A percentile compares a stretch with the other conserved stretches of the same genome.
These are phyloP conservation scores for Thielaviopsis cerberus DNA, from an alignment of 2,329 filamentous ascomycete species.

Conservation along the genomic window DNA sequence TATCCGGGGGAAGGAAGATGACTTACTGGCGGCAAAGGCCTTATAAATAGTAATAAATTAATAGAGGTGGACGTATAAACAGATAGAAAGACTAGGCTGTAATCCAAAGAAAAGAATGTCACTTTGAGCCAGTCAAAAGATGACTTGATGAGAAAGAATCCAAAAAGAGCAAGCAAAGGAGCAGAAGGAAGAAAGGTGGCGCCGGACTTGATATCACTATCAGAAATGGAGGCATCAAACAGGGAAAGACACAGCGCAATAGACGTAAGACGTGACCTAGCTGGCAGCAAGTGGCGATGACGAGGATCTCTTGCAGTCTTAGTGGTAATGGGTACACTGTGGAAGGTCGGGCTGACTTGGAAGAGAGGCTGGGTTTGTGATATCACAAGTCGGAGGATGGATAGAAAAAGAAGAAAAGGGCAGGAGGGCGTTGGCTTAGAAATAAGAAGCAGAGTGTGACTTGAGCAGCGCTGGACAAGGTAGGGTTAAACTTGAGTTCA, in stretches of 20 bases:
- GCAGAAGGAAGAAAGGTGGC: background rate
- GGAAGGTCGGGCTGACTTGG: background rate
- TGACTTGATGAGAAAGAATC: background rate
- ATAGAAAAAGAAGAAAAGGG: background rate
- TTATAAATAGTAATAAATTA: background rate
- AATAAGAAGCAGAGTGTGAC: background rate
- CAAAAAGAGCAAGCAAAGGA: background rate
- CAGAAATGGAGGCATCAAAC: background rate
- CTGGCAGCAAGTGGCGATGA: background rate
- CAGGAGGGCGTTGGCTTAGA: background rate
- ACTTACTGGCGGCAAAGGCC: background rate
- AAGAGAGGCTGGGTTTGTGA: background rate
- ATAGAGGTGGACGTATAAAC: background rate
- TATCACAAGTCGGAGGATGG: background rate
- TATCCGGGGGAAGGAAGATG: no score
- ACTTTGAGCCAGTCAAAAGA: background rate
- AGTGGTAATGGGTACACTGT: background rate
- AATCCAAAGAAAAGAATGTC: background rate
- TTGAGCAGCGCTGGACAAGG: background rate
- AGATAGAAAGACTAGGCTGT: background rate
- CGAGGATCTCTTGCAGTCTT: background rate
- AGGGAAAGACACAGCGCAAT: background rate
- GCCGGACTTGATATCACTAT: background rate
- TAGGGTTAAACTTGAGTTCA: background rate
- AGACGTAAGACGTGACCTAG: background rate